phyloP scores from a whole-genome alignment of 768 basidiomycete species.

The Kwoniella bestiolae region DNA sequence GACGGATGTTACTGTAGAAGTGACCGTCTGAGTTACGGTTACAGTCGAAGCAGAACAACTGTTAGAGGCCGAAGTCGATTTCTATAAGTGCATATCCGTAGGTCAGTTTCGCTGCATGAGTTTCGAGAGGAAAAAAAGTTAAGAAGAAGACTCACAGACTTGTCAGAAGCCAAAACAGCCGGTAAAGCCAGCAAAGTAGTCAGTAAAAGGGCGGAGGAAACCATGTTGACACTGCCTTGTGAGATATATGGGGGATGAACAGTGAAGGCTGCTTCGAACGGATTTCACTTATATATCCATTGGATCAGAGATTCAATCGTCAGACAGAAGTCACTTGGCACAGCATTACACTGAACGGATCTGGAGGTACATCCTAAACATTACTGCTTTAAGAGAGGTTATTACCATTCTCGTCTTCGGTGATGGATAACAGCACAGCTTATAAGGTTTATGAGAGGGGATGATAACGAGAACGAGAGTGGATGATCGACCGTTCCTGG shows the following conservation, averaged over 20 bases:
- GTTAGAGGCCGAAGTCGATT: not conserved
- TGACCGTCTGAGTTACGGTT: slow-evolving; percentile 4
- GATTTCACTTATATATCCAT: no score
- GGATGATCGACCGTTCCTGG: not conserved
- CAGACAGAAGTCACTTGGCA: not conserved
- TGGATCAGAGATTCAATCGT: no score
- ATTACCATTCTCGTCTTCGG: not conserved
- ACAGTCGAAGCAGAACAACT: not conserved
- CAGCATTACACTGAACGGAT: not conserved
- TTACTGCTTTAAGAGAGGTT: not conserved
- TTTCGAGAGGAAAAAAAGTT: not conserved
- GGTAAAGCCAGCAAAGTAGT: not conserved
- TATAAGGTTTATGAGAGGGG: not conserved
- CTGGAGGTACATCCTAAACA: no score
- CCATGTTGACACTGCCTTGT: not conserved
- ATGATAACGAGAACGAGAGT: not conserved
- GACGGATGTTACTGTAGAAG: not conserved
- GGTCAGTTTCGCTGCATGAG: no score
- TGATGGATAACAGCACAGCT: not conserved
- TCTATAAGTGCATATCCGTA: no score
- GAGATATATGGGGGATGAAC: no score
- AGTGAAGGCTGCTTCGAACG: no score
- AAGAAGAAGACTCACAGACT: not conserved
- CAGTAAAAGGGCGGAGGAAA: not conserved
- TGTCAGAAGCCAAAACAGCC: not conserved